Percentiles rank a stretch among this genome's conserved stretches.
Conservation (phyloP, 169 alveolate genomes). For the Plasmodium adleri region DNA sequence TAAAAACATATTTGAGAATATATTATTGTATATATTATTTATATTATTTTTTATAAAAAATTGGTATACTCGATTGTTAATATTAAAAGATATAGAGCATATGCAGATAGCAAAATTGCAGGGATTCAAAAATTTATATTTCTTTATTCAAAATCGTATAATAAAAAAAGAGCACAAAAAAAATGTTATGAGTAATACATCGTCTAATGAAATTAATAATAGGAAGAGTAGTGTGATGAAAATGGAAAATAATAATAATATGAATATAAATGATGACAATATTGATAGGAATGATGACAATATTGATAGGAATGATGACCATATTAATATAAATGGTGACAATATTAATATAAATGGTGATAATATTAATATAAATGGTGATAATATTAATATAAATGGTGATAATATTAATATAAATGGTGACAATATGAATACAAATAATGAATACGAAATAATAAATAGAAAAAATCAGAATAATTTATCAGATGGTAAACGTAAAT, state of each 20-base stretch:
- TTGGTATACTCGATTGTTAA: constrained; percentile 58
- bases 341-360: not conserved
- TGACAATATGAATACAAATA: too few species aligned
- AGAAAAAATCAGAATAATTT: not conserved
- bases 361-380: not conserved
- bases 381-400: too few species aligned
- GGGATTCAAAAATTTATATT: constrained; percentile 60
- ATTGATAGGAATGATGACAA: not conserved
- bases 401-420: too few species aligned
- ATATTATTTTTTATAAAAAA: constrained; percentile 52
- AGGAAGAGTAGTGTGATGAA: not conserved
- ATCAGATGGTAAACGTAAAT: too few species aligned
- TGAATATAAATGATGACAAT: not conserved
- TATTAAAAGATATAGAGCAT: constrained; percentile 68
- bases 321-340: not conserved
- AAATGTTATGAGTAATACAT: not conserved
- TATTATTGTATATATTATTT: constrained; percentile 27
- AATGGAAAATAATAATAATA: not conserved
- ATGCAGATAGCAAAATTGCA: constrained; percentile 69
- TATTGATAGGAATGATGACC: not conserved
- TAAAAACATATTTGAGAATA: not conserved
- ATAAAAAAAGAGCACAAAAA: not conserved
- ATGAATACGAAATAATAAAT: not conserved
- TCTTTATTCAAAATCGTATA: constrained; percentile 65
- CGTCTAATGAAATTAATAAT: not conserved